Conservation (phyloP, 1,284 basidiomycete genomes). For the Megacollybia platyphylla region DNA sequence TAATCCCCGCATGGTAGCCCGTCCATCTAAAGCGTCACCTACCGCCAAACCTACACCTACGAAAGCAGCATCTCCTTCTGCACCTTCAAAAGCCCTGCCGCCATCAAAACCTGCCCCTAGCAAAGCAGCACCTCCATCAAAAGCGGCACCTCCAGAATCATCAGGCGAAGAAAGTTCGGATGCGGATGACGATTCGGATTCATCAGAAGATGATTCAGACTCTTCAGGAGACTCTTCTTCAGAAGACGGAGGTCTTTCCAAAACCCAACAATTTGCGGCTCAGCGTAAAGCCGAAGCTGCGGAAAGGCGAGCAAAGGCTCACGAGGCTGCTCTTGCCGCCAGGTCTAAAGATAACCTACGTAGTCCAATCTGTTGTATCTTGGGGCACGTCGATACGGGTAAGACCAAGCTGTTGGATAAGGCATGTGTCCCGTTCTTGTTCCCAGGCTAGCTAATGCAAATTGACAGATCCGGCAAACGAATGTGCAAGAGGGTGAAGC, state of each 20-base stretch:
- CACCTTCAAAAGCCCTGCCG: slow-evolving; percentile 5
- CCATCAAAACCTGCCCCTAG: slow-evolving; percentile 15
- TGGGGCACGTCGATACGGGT: slow-evolving; percentile 99
- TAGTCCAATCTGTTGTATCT: slow-evolving; percentile 97
- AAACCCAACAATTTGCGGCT: slow-evolving; percentile 54
- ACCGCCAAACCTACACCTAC: slow-evolving; percentile 6
- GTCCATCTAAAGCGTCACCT: neutral
- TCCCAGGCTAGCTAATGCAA: neutral
- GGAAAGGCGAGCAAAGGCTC: slow-evolving; percentile 69
- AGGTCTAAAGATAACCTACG: slow-evolving; percentile 86
- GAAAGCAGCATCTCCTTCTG: slow-evolving; percentile 8
- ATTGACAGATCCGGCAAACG: slow-evolving; percentile 87
- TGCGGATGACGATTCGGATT: slow-evolving; percentile 23
- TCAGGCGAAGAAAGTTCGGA: slow-evolving; percentile 26
- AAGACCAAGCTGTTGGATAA: slow-evolving; percentile 99
- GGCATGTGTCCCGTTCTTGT: slow-evolving; percentile 23
- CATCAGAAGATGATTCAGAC: slow-evolving; percentile 19
- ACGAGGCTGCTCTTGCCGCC: slow-evolving; percentile 80
- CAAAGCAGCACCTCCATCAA: slow-evolving; percentile 13
- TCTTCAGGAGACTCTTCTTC: slow-evolving; percentile 29
- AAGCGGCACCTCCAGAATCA: slow-evolving; percentile 10
- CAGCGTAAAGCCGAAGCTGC: slow-evolving; percentile 79
- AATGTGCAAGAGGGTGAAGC: slow-evolving; percentile 99
- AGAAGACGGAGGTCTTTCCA: slow-evolving; percentile 47
- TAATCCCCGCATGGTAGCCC: neutral